Percentiles rank a stretch among this genome's conserved stretches.
These are phyloP conservation scores for Centaurea solstitialis DNA, from an alignment of 129 eudicot species.

Conservation along the genomic window DNA sequence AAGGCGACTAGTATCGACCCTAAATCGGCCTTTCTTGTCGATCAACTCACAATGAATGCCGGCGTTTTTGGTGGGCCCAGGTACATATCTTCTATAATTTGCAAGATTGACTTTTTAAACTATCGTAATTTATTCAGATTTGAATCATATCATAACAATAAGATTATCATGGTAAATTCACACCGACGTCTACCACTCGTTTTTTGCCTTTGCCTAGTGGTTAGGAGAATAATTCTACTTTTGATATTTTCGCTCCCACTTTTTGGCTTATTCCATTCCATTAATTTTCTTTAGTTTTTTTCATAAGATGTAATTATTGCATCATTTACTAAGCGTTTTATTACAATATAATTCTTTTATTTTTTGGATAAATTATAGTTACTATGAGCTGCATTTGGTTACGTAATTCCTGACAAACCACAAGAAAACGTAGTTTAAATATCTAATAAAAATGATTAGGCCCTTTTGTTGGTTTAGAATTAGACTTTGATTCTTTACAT, in stretches of 20 bases:
- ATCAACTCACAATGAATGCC: constrained; percentile 34
- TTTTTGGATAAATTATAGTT: not conserved
- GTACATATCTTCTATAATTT: not conserved
- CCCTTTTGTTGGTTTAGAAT: not conserved
- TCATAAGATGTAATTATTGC: not conserved
- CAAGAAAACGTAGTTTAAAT: not conserved
- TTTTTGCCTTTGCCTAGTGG: constrained; percentile 23
- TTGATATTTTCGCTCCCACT: constrained; percentile 11
- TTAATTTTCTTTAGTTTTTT: not conserved
- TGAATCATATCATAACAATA: not conserved
- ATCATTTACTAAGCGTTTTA: not conserved
- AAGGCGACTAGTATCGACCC: constrained; percentile 46
- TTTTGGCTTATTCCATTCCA: constrained; percentile 11
- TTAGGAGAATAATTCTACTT: constrained; percentile 16
- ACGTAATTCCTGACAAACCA: too few relatives aligned
- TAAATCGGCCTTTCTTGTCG: constrained; percentile 36
- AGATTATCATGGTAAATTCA: constrained; percentile 21
- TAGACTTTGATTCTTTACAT: too few relatives aligned
- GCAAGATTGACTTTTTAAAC: not conserved
- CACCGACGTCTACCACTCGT: constrained; percentile 9
- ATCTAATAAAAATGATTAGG: not conserved
- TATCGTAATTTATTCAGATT: not conserved
- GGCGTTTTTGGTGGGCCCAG: constrained; percentile 43
- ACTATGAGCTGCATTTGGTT: too few relatives aligned
- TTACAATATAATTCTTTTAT: not conserved